Base-by-base conservation (phyloP, 305 asterid species). In the Fraxinus angustifolia region DNA sequence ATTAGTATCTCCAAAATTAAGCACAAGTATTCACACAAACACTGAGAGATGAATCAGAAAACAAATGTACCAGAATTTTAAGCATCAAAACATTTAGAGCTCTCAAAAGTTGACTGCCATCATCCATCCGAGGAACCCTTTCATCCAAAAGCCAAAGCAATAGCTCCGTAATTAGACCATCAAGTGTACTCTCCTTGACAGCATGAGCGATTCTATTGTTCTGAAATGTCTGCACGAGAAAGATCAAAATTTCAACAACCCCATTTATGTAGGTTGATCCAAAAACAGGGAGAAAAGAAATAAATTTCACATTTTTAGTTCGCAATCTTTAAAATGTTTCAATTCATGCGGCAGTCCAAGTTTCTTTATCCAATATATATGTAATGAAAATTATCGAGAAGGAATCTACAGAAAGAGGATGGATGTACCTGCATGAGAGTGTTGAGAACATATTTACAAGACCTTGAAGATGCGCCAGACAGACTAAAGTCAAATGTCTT, bases 81-180 rank as follows among this genome's bases (percentile, higher is more conserved):
- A 94, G 93, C 99, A 97, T 94, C 87, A 97, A 87, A 87, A 97
- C 98, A 87, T 94, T 96, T 91, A 96, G 83, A 78, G 99, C 99
- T 87, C 93, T 92, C 89, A 94, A 84, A 82, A 97, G 99, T 86
- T 97, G 99, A 87, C 99, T 94, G 86, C 99, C 99, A 82, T 97
- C 99, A 88, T 97, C 99, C 99, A 97, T 94, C 84, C 83, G 90
- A 1, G 97, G 99, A 82, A 97, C 99, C 89, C 99, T 91, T 82
- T 97, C 98, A 84, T 97, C 99, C 90, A 97, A 91, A 85, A 97
- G 99, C 99, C 99, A 93, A 75, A 97, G 93, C 86, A 97, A 88
- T 73, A 97, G 94, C 83, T 97, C 99, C 33, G 97, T 97, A 81
- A 97, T 93, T 82, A 97, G 95, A 84, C 90, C 87, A 84, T 93